Conservation (phyloP, 768 basidiomycete species). For the Leccinum broughii region DNA sequence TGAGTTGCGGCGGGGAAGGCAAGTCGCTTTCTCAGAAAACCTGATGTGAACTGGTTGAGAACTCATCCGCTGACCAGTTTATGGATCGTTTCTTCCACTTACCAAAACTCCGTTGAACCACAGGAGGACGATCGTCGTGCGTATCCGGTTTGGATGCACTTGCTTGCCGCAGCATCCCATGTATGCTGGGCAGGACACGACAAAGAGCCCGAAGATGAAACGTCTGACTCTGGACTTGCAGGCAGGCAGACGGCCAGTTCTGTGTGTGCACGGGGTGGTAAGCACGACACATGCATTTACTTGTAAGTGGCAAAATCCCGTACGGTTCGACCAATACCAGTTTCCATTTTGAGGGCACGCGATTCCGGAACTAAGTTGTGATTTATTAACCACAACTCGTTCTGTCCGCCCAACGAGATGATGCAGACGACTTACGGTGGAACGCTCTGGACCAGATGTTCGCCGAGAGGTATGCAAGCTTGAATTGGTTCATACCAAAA, state of each 20-base stretch:
- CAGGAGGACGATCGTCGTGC: neutral
- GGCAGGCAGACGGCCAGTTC: constrained; percentile 18
- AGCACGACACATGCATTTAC: neutral
- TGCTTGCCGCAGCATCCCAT: constrained; percentile 6
- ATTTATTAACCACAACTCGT: constrained; percentile 1
- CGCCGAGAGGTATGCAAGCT: constrained; percentile 12
- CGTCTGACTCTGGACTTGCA: constrained; percentile 2
- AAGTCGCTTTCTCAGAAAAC: constrained; percentile 17
- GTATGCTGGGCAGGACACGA: constrained; percentile 10
- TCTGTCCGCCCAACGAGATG: neutral
- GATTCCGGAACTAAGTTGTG: constrained; percentile 8
- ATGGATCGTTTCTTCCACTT: neutral
- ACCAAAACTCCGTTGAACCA: constrained; percentile 13
- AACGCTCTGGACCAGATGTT: constrained; percentile 5
- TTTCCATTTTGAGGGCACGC: constrained; percentile 8
- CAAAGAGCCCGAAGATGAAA: neutral
- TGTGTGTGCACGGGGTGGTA: constrained; percentile 1
- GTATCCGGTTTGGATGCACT: constrained; percentile 3
- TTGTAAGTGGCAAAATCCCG: neutral
- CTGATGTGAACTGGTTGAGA: constrained; percentile 1
- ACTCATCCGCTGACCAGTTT: neutral
- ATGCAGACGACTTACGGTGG: constrained; percentile 14
- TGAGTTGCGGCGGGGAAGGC: constrained; percentile 8
- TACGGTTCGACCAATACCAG: constrained; percentile 23
- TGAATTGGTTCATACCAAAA: constrained; percentile 16